Evolutionary conservation across 768 basidiomycete genomes (phyloP).

Genomic region (Strobilomyces dryophilus): DNA sequence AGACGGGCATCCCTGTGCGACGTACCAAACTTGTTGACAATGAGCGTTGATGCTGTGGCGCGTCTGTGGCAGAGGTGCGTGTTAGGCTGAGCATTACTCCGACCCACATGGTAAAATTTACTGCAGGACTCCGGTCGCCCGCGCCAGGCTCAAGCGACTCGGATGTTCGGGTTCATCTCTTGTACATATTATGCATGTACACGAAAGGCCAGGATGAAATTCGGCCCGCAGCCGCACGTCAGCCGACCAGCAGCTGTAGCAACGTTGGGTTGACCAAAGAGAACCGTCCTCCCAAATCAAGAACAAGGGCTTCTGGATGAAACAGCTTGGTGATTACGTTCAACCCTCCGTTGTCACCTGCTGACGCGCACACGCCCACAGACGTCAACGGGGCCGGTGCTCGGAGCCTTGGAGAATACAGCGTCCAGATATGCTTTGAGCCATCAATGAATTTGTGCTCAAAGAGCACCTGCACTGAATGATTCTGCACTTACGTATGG

Average conservation of each 20-base stretch:
- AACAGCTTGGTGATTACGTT: neutral
- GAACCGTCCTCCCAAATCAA: neutral
- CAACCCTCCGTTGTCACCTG: neutral
- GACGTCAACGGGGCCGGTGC: neutral
- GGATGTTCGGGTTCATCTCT: neutral
- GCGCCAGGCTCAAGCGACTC: neutral
- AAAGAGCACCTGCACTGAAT: neutral
- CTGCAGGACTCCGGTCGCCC: neutral
- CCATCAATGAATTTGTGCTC: neutral
- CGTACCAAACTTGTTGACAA: neutral
- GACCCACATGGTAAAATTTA: neutral
- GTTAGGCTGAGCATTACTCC: constrained; percentile 1
- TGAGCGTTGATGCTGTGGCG: constrained; percentile 4
- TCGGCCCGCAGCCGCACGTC: neutral
- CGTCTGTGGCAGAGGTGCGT: too few relatives aligned
- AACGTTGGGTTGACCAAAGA: neutral
- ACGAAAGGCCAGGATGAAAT: neutral
- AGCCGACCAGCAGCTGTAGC: neutral
- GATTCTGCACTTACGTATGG: neutral
- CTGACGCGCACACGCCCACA: neutral
- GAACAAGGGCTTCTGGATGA: neutral
- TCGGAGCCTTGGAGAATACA: neutral
- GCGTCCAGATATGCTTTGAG: neutral
- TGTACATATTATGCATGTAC: neutral
- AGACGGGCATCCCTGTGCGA: neutral